Base-by-base conservation (phyloP, 306 rosid species). In the Cicer yamashitae region DNA sequence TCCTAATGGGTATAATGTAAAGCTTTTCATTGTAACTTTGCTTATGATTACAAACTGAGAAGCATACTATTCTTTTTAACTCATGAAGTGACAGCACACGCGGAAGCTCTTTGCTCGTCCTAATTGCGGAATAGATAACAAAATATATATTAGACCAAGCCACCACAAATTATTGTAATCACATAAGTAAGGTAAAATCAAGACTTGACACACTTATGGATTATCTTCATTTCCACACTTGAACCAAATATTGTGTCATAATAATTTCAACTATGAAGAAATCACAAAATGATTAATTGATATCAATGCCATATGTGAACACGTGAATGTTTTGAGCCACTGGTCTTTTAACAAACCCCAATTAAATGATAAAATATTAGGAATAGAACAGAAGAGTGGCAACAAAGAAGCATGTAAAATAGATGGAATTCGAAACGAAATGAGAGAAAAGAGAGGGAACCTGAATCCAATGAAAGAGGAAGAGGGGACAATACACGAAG, bases 71-170 rank as follows among this genome's bases (percentile, higher is more conserved):
- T 77, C 74, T 75, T 76, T 85, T 89, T 72, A 61, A 80, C 41
- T 82, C 61, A 56, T 66, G 80, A 15, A 41, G 70, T 61, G 87
- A 83, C 62, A 70, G 66, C 71, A 81, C 45, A 77, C 41, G 85
- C 8, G 48, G 77, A 78, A 69, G 67, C 59, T 78, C 83, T 71
- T 77, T 76, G 76, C 63, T 82, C 65, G 78, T 70, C 91, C 97
- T 89, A 76, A 41, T 30, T 73, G 17, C 51, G 60, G 14, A 76
- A 25, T 50, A 54, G 40, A 68, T 18, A 25, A 58, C 53, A 68
- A 60, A 50, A 68, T 4, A 64, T 30, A 68, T 37, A 62, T 73
- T 61, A 73, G 75, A 59, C 47, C 47, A 78, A 69, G 65, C 43
- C 15, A 52, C 39, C 37, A 20, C 10, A 60, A 76, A 80, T 51